A percentile compares a stretch with the other conserved stretches of the same genome.
These are phyloP conservation scores for Cutaneotrichosporon dermatis DNA, from an alignment of 1,284 basidiomycete genomes.

Conservation along the genomic window DNA sequence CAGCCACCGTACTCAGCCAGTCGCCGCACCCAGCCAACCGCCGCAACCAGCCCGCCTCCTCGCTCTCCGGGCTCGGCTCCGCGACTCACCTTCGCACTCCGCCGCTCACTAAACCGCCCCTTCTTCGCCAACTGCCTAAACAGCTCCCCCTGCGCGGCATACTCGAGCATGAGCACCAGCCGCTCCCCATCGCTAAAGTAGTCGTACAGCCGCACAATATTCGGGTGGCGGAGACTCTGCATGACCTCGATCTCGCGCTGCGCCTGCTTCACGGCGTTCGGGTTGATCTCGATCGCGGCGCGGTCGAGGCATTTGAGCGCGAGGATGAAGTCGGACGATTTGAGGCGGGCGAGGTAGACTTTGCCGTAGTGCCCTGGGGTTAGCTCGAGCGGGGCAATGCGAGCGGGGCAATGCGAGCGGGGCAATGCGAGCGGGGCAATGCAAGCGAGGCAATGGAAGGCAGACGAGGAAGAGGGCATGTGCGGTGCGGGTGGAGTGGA, in stretches of 20 bases:
- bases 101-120: constrained; percentile 70
- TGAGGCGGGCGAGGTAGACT: constrained; percentile 95
- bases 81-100: constrained; percentile 59
- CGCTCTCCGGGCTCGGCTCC: background rate
- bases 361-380: constrained; percentile 64
- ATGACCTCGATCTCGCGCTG: constrained; percentile 90
- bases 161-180: constrained; percentile 95
- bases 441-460: no score
- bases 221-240: constrained; percentile 67
- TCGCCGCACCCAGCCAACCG: no score
- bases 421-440: no score
- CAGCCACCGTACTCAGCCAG: no score
- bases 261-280: constrained; percentile 80
- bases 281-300: constrained; percentile 62
- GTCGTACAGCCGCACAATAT: constrained; percentile 89
- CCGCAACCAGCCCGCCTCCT: no score
- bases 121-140: constrained; percentile 80
- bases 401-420: no score
- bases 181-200: constrained; percentile 95
- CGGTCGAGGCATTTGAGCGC: constrained; percentile 21
- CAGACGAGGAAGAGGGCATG: no score
- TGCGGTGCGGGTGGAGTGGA: no score
- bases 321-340: constrained; percentile 51
- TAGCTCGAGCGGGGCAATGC: background rate
- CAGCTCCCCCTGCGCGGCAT: constrained; percentile 83